A percentile compares a stretch with the other conserved stretches of the same genome.
phyloP scores from a whole-genome alignment of 2,329 filamentous ascomycete species.

The Lasiodiplodia hormozganensis region DNA sequence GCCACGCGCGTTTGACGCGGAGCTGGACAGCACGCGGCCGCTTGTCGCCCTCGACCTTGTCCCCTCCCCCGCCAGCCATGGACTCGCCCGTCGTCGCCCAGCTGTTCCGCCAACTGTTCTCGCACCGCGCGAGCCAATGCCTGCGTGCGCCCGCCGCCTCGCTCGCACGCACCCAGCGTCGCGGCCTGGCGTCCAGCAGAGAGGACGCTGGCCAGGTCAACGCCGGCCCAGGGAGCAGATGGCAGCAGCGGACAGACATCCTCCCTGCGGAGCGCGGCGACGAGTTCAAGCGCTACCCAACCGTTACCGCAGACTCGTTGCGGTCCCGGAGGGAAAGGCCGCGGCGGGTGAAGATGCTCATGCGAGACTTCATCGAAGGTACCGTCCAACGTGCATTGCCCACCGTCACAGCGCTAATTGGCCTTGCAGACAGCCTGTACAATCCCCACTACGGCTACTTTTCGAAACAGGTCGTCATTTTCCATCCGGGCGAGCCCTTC shows the following conservation, averaged over 20 bases:
- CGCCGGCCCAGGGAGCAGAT: slow-evolving; percentile 69
- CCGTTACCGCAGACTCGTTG: slow-evolving; percentile 83
- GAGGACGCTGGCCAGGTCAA: slow-evolving; percentile 21
- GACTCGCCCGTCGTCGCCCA: slow-evolving; percentile 80
- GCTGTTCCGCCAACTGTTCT: slow-evolving; percentile 85
- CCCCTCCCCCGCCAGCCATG: slow-evolving; percentile 59
- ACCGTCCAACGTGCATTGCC: slow-evolving; percentile 29
- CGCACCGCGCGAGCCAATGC: slow-evolving; percentile 54
- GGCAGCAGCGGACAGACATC: slow-evolving; percentile 83
- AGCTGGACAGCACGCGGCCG: slow-evolving; percentile 28
- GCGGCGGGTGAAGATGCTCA: slow-evolving; percentile 91
- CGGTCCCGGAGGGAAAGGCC: slow-evolving; percentile 77
- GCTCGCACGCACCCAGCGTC: slow-evolving; percentile 20
- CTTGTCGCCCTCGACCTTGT: slow-evolving; percentile 1
- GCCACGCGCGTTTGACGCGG: slow-evolving; percentile 30
- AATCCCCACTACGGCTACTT: slow-evolving; percentile 97
- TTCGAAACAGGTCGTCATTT: slow-evolving; percentile 95
- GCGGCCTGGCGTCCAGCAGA: slow-evolving; percentile 21
- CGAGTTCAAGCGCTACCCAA: slow-evolving; percentile 82
- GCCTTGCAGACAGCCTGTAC: slow-evolving; percentile 78
- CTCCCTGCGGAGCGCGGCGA: slow-evolving; percentile 78
- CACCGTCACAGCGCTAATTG: slow-evolving; percentile 31
- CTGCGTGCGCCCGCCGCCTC: slow-evolving; percentile 16
- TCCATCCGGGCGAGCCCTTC: slow-evolving; percentile 90
- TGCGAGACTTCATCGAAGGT: slow-evolving; percentile 98